Conservation (phyloP, 139 green algal genomes). For the Chlamydomonas eustigma region DNA sequence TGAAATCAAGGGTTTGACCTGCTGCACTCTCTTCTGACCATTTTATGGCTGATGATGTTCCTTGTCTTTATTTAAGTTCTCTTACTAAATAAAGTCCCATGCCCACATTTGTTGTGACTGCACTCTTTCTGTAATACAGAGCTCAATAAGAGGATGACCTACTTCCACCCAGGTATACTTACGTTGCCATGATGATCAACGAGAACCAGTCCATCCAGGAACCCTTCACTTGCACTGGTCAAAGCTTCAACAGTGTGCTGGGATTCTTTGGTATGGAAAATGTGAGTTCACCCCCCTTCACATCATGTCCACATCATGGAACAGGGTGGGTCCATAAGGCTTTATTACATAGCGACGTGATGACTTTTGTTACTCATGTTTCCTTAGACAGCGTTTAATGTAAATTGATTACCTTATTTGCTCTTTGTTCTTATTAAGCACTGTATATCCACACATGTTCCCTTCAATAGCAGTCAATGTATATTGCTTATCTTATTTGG, state of each 20-base stretch:
- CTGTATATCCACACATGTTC: neutral
- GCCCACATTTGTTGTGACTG: neutral
- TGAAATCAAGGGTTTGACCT: neutral
- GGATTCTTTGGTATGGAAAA: neutral
- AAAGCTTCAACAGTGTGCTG: neutral
- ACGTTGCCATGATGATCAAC: neutral
- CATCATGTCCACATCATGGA: neutral
- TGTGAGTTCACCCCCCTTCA: neutral
- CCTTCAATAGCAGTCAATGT: neutral
- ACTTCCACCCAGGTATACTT: neutral
- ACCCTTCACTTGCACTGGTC: neutral
- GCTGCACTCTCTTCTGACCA: neutral
- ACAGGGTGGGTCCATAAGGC: neutral
- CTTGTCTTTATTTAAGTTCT: neutral
- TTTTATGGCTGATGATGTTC: neutral
- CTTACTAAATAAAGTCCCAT: neutral
- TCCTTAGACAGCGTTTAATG: neutral
- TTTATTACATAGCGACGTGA: neutral
- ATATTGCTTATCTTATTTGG: neutral
- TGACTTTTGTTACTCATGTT: neutral
- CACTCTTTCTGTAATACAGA: neutral
- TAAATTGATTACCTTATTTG: neutral
- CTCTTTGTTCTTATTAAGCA: neutral
- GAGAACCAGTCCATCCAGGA: neutral
- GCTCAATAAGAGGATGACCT: neutral